Percentiles rank a stretch among this genome's conserved stretches.
These are phyloP conservation scores for Coffea eugenioides DNA, from an alignment of 257 asterid genomes.

Conservation along the genomic window DNA sequence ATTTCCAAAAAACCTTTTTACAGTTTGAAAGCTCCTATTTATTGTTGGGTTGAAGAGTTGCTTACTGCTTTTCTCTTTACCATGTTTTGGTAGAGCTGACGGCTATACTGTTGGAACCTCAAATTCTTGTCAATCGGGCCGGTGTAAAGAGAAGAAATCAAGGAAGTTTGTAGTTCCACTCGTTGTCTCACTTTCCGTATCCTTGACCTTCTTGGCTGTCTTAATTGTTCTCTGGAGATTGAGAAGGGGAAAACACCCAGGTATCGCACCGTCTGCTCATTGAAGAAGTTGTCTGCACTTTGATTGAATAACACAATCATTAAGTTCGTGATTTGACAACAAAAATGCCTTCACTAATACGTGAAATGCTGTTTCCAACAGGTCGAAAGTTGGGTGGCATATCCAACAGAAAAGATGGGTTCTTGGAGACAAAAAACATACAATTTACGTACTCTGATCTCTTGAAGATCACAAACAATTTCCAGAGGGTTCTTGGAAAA, in stretches of 20 bases:
- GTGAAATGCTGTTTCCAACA: neutral
- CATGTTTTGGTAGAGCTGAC: slow-evolving; percentile 5
- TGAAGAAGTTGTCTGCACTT: too few species aligned
- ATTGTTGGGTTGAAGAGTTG: neutral
- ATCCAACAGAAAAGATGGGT: neutral
- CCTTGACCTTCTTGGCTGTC: slow-evolving; percentile 7
- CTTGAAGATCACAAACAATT: slow-evolving; percentile 25
- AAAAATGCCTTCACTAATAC: neutral
- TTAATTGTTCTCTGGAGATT: slow-evolving; percentile 5
- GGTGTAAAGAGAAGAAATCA: slow-evolving; percentile 16
- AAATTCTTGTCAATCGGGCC: slow-evolving; percentile 6
- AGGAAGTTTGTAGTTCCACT: slow-evolving; percentile 17
- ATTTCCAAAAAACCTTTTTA: too few species aligned
- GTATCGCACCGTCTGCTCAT: neutral
- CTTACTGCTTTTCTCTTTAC: neutral
- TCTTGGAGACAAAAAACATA: slow-evolving; percentile 17
- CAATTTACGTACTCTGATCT: slow-evolving; percentile 29
- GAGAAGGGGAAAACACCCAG: neutral
- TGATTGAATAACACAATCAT: neutral
- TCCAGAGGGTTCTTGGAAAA: slow-evolving; percentile 32
- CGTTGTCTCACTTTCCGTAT: slow-evolving; percentile 14
- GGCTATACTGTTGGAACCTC: neutral
- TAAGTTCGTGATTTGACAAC: neutral
- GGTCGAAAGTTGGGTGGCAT: neutral
- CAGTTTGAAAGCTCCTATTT: too few species aligned